phyloP scores from a whole-genome alignment of 108 stramenopile species.

The Hondaea fermentalgiana region DNA sequence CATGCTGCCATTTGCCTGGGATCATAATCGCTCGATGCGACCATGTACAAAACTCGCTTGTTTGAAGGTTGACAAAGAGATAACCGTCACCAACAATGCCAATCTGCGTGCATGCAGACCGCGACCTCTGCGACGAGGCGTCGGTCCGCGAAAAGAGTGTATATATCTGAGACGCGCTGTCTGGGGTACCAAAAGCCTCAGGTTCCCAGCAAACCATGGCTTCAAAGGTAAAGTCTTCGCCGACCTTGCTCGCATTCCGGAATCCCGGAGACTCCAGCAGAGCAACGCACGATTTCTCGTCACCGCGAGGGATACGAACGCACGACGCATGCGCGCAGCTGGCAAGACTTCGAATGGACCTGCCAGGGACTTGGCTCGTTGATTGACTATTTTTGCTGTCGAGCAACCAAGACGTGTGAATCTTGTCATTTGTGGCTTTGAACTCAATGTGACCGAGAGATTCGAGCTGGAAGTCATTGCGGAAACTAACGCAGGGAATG shows the following conservation, averaged over 20 bases:
- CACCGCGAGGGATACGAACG: not conserved
- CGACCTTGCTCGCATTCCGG: not conserved
- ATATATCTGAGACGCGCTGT: not conserved
- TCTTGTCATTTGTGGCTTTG: not conserved
- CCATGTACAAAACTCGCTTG: not conserved
- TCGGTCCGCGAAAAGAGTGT: not conserved
- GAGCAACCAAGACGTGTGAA: not conserved
- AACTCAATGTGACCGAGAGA: not conserved
- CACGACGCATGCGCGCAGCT: not conserved
- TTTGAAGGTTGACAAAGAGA: not conserved
- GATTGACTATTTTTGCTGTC: not conserved
- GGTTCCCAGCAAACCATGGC: constrained; percentile 15
- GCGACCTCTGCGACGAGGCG: not conserved
- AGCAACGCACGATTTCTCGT: not conserved
- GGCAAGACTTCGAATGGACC: not conserved
- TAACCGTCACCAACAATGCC: not conserved
- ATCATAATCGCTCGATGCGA: not conserved
- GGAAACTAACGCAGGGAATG: not conserved
- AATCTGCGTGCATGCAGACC: not conserved
- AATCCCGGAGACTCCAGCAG: not conserved
- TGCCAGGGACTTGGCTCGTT: not conserved
- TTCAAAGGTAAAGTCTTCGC: not conserved
- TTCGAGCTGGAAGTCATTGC: not conserved
- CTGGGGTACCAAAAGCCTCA: not conserved
- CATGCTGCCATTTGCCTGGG: not conserved